phyloP scores from a whole-genome alignment of 495 filamentous ascomycete genomes.

The Annulohypoxylon maeteangense region DNA sequence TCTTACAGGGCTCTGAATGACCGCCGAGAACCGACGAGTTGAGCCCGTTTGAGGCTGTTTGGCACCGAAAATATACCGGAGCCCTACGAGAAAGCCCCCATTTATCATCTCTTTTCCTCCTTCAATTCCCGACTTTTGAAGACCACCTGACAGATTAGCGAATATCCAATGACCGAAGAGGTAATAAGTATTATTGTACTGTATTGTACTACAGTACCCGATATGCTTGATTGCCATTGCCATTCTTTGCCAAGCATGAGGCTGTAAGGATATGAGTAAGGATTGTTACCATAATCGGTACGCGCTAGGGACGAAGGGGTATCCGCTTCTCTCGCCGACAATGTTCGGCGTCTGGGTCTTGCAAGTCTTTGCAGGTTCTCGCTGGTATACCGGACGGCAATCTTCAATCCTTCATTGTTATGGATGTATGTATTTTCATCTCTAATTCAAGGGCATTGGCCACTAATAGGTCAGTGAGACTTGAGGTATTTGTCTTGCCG shows the following conservation, averaged over 20 bases:
- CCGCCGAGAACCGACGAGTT: slow-evolving; percentile 24
- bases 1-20: slow-evolving; percentile 12
- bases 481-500: slow-evolving; percentile 34
- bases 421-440: too few species aligned
- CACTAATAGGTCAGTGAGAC: not conserved
- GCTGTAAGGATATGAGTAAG: slow-evolving; percentile 43
- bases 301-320: slow-evolving; percentile 25
- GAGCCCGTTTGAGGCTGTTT: slow-evolving; percentile 18
- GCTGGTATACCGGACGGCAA: slow-evolving; percentile 16
- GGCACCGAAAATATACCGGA: slow-evolving; percentile 45
- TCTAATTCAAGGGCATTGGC: not conserved
- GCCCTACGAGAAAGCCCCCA: slow-evolving; percentile 7
- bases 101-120: slow-evolving; percentile 33
- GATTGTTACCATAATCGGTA: slow-evolving; percentile 19
- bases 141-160: slow-evolving; percentile 40
- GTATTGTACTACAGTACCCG: not conserved
- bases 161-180: slow-evolving; percentile 13
- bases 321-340: slow-evolving; percentile 20
- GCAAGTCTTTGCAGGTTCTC: slow-evolving; percentile 4
- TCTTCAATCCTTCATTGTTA: slow-evolving; percentile 11
- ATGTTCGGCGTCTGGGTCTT: slow-evolving; percentile 31
- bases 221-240: slow-evolving; percentile 9
- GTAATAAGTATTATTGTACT: not conserved
- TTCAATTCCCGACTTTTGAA: slow-evolving; percentile 44
- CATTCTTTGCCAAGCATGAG: slow-evolving; percentile 33